phyloP scores from a whole-genome alignment of 2,329 filamentous ascomycete species.

The Alternaria sp. region DNA sequence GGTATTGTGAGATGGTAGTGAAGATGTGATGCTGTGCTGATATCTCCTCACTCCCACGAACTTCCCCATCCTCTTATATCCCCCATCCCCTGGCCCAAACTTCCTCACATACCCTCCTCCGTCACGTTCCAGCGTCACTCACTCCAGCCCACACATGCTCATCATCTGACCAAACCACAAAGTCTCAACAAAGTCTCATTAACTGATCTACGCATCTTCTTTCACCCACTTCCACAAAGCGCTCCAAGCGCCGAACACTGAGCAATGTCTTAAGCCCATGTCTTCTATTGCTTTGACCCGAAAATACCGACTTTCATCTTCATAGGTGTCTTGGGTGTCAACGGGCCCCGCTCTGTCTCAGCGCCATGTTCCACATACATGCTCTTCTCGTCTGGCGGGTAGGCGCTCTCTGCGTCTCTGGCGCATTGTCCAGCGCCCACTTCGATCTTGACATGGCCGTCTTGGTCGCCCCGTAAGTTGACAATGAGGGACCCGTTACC shows the following conservation, averaged over 20 bases:
- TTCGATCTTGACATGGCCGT: constrained; percentile 29
- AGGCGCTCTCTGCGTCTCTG: background rate
- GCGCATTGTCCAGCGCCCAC: constrained; percentile 7
- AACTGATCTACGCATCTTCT: background rate
- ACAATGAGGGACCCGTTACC: constrained; percentile 32
- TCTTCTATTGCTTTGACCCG: background rate
- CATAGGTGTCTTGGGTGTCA: constrained; percentile 2
- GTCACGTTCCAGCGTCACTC: background rate
- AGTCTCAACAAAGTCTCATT: background rate
- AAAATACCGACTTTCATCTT: constrained; percentile 12
- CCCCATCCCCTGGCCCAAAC: background rate
- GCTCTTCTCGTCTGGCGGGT: background rate
- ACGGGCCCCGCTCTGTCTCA: background rate
- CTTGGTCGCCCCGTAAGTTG: constrained; percentile 23
- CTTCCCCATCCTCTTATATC: background rate
- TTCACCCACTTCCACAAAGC: background rate
- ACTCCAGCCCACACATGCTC: background rate
- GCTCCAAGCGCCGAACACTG: background rate
- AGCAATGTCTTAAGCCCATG: background rate
- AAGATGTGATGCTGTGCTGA: background rate
- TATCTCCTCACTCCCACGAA: background rate
- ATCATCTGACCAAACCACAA: background rate
- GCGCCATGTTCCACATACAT: constrained; percentile 2
- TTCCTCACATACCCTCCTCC: background rate
- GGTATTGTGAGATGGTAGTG: background rate